A percentile compares a stretch with the other conserved stretches of the same genome.
phyloP scores from a whole-genome alignment of 2,329 filamentous ascomycete species.

The Aphanocladium album region DNA sequence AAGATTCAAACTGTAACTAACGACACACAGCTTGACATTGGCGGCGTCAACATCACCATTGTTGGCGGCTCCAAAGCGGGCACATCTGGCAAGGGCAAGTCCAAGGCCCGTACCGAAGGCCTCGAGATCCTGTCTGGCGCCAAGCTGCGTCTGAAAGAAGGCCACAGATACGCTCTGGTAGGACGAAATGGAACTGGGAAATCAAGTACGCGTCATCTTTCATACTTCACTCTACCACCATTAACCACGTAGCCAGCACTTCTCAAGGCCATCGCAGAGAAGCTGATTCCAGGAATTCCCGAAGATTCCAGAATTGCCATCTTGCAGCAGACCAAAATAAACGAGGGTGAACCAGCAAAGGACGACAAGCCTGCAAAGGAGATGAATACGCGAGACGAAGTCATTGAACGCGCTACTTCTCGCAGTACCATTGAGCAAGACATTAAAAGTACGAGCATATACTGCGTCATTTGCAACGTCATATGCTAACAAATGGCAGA shows the following conservation, averaged over 20 bases:
- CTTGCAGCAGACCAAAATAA: conserved; percentile 58
- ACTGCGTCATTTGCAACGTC: neutral
- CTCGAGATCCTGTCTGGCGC: conserved; percentile 68
- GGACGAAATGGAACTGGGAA: conserved; percentile 81
- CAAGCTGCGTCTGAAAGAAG: conserved; percentile 65
- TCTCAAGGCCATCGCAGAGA: conserved; percentile 69
- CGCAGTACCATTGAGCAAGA: conserved; percentile 55
- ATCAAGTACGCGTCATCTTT: conserved; percentile 52
- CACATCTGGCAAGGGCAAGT: conserved; percentile 37
- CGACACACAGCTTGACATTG: conserved; percentile 56
- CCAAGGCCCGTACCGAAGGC: conserved; percentile 44
- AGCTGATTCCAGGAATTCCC: conserved; percentile 71
- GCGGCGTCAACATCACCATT: conserved; percentile 67
- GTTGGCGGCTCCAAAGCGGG: conserved; percentile 22
- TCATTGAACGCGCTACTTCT: conserved; percentile 57
- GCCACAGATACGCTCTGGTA: conserved; percentile 70
- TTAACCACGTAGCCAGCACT: conserved; percentile 44
- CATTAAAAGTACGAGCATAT: conserved; percentile 46
- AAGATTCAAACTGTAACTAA: neutral
- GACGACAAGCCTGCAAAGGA: conserved; percentile 11
- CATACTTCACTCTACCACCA: neutral
- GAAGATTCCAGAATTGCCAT: conserved; percentile 61
- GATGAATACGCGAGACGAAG: conserved; percentile 57
- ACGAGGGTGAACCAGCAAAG: conserved; percentile 9
- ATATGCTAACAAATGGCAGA: conserved; percentile 27